Evolutionary conservation across 2,329 filamentous ascomycete species (phyloP).

Genomic region (Fusarium sp.): DNA sequence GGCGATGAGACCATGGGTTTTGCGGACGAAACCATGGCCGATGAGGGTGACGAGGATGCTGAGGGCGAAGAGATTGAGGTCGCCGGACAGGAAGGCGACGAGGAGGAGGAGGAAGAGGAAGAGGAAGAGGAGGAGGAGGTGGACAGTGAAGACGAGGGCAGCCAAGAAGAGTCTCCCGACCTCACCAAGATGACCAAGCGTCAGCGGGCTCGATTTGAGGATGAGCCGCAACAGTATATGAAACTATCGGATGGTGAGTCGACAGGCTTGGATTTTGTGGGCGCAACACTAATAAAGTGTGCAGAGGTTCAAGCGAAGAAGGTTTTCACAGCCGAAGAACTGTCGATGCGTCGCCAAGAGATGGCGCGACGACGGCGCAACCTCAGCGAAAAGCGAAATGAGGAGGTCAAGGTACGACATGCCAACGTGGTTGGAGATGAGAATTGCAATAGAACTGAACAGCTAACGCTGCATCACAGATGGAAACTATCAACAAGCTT

Average conservation of each 20-base stretch:
- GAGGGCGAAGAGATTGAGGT: conserved; percentile 63
- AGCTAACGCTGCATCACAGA: conserved; percentile 63
- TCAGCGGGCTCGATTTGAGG: conserved; percentile 73
- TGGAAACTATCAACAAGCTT: conserved; percentile 93
- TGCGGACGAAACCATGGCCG: conserved; percentile 63
- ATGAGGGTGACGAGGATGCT: conserved; percentile 64
- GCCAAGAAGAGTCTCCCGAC: conserved; percentile 67
- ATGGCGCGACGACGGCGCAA: conserved; percentile 75
- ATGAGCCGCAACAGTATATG: conserved; percentile 69
- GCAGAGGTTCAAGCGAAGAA: conserved; percentile 77
- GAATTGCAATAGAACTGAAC: conserved; percentile 11
- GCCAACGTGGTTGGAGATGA: not conserved
- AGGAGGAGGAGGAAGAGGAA: conserved; percentile 60
- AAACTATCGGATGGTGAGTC: conserved; percentile 73
- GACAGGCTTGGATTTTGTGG: not conserved
- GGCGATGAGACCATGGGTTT: conserved; percentile 57
- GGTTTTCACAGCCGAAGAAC: conserved; percentile 72
- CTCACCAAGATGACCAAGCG: conserved; percentile 74
- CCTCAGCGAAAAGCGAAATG: conserved; percentile 75
- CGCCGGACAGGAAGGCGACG: conserved; percentile 60
- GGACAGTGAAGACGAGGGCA: conserved; percentile 63
- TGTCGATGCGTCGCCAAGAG: conserved; percentile 74
- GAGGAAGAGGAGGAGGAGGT: conserved; percentile 62
- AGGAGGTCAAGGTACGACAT: conserved; percentile 72
- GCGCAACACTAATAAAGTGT: conserved; percentile 20